Evolutionary conservation across 257 asterid genomes (phyloP).

Genomic region (Thymus quinquecostatus): DNA sequence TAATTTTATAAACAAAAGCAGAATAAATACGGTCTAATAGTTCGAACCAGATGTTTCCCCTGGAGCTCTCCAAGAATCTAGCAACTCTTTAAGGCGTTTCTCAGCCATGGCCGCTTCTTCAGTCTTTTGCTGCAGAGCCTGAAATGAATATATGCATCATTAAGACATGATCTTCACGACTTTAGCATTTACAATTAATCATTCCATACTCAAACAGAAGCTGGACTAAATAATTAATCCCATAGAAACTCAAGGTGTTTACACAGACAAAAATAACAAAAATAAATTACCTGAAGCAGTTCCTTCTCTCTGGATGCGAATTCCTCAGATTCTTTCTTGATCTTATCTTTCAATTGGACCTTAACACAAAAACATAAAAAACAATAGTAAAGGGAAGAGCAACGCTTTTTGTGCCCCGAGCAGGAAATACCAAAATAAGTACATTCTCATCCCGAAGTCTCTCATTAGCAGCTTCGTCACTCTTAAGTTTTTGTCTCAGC

Average conservation of each 20-base stretch:
- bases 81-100: slow-evolving; percentile 88
- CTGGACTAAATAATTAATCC: neutral
- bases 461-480: slow-evolving; percentile 87
- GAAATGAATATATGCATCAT: slow-evolving; percentile 22
- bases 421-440: slow-evolving; percentile 21
- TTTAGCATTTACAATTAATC: neutral
- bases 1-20: neutral
- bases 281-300: slow-evolving; percentile 80
- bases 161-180: neutral
- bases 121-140: slow-evolving; percentile 94
- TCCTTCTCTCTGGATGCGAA: slow-evolving; percentile 96
- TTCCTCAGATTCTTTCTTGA: slow-evolving; percentile 97
- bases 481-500: slow-evolving; percentile 91
- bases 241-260: neutral
- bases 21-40: neutral
- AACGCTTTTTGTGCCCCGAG: slow-evolving; percentile 5
- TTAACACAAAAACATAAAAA: slow-evolving; percentile 32
- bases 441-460: slow-evolving; percentile 92
- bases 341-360: slow-evolving; percentile 98
- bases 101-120: slow-evolving; percentile 97
- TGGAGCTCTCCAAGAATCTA: slow-evolving; percentile 84
- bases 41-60: slow-evolving; percentile 68
- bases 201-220: neutral
- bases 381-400: slow-evolving; percentile 31
- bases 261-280: neutral